These are phyloP conservation scores for Neoboletus magnificus DNA, from an alignment of 768 basidiomycete genomes.

Conservation along the genomic window DNA sequence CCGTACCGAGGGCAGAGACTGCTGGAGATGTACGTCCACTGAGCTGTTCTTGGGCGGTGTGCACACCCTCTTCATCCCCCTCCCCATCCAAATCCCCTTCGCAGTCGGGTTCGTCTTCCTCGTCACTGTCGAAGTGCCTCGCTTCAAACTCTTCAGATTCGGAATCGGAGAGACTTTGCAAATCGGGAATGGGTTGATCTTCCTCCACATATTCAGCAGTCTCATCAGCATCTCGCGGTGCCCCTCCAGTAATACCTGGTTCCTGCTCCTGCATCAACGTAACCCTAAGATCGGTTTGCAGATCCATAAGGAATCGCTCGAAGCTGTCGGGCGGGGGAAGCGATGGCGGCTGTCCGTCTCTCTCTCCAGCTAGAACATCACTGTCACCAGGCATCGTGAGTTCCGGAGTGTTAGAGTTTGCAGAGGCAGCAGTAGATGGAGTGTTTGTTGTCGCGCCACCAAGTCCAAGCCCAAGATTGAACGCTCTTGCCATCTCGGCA, in stretches of 20 bases:
- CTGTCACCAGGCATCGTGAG: conserved; percentile 3
- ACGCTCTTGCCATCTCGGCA: conserved; percentile 77
- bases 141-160: conserved; percentile 28
- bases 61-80: conserved; percentile 23
- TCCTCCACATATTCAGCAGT: conserved; percentile 14
- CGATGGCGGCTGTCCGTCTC: conserved; percentile 14
- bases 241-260: conserved; percentile 1
- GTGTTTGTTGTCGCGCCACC: conserved; percentile 19
- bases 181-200: conserved; percentile 23
- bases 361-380: conserved; percentile 4
- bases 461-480: conserved; percentile 66
- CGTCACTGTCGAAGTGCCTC: conserved; percentile 14
- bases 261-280: conserved; percentile 48
- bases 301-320: conserved; percentile 75
- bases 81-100: conserved; percentile 32
- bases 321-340: conserved; percentile 64
- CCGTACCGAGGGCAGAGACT: conserved; percentile 20
- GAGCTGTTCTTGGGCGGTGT: conserved; percentile 20
- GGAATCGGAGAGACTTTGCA: conserved; percentile 26
- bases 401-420: conserved; percentile 11
- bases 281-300: conserved; percentile 68
- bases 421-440: not conserved
- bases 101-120: conserved; percentile 27
- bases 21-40: conserved; percentile 27
- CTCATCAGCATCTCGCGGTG: conserved; percentile 8